Conservation (phyloP, 345 rosid species). For the Linum trigynum region DNA sequence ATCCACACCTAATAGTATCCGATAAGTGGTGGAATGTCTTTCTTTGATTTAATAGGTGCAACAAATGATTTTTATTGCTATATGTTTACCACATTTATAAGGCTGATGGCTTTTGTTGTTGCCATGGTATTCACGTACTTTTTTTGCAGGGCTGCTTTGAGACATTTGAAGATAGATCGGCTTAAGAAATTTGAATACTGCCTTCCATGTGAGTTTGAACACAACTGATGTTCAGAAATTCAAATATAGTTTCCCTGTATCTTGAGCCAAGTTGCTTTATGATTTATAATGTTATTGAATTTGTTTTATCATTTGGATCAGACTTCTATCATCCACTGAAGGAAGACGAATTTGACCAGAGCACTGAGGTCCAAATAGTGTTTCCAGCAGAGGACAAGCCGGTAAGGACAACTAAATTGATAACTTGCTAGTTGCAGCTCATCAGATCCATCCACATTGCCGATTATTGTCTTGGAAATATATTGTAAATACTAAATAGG, state of each 20-base stretch:
- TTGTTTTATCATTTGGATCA: conserved; percentile 20
- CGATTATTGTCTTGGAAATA: not conserved
- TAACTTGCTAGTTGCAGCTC: not conserved
- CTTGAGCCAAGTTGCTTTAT: not conserved
- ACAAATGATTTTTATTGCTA: too few relatives aligned
- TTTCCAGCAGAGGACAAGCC: conserved; percentile 78
- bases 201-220: conserved; percentile 81
- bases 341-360: conserved; percentile 85
- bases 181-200: conserved; percentile 87
- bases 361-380: conserved; percentile 70
- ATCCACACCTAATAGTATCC: not conserved
- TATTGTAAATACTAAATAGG: too few relatives aligned
- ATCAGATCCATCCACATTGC: not conserved
- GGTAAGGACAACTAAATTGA: conserved; percentile 26
- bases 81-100: not conserved
- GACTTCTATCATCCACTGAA: conserved; percentile 84
- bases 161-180: conserved; percentile 76
- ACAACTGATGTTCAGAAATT: conserved; percentile 2
- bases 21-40: too few relatives aligned
- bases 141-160: conserved; percentile 73
- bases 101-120: not conserved
- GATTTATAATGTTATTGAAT: not conserved
- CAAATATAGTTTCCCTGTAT: not conserved
- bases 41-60: too few relatives aligned
- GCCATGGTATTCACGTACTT: conserved; percentile 9